These are phyloP conservation scores for Auxenochlorella protothecoides DNA, from an alignment of 139 green algal species.

Conservation along the genomic window DNA sequence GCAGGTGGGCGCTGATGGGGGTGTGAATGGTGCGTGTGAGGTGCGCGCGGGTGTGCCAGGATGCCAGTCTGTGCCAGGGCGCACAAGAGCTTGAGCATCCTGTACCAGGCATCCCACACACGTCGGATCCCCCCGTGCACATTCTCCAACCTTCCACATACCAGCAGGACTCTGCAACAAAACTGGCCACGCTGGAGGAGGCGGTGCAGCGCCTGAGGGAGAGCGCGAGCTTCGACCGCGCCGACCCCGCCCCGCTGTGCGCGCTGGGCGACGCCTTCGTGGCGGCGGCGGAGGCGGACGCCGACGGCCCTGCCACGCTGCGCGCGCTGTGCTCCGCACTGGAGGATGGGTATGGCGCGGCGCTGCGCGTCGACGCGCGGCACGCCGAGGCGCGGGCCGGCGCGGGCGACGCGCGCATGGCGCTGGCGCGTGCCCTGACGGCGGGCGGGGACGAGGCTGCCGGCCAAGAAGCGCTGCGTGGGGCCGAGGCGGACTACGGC, in stretches of 20 bases:
- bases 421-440: slow-evolving; percentile 10
- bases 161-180: slow-evolving; percentile 12
- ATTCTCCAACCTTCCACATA: neutral
- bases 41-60: too few relatives aligned
- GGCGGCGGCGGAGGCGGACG: slow-evolving; percentile 35
- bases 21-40: too few relatives aligned
- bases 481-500: slow-evolving; percentile 21
- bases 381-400: slow-evolving; percentile 50
- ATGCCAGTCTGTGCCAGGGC: too few relatives aligned
- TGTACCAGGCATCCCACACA: neutral
- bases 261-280: slow-evolving; percentile 53
- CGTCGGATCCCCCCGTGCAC: neutral
- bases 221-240: slow-evolving; percentile 37
- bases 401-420: slow-evolving; percentile 17
- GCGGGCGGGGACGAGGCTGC: neutral
- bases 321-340: slow-evolving; percentile 26
- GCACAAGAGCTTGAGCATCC: too few relatives aligned
- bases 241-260: slow-evolving; percentile 38
- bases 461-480: neutral
- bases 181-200: slow-evolving; percentile 32
- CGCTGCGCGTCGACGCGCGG: slow-evolving; percentile 37
- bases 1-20: neutral
- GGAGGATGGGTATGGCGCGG: slow-evolving; percentile 45
- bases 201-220: slow-evolving; percentile 34
- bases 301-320: neutral